phyloP scores from a whole-genome alignment of 345 rosid species.

The Erodium maritimum region DNA sequence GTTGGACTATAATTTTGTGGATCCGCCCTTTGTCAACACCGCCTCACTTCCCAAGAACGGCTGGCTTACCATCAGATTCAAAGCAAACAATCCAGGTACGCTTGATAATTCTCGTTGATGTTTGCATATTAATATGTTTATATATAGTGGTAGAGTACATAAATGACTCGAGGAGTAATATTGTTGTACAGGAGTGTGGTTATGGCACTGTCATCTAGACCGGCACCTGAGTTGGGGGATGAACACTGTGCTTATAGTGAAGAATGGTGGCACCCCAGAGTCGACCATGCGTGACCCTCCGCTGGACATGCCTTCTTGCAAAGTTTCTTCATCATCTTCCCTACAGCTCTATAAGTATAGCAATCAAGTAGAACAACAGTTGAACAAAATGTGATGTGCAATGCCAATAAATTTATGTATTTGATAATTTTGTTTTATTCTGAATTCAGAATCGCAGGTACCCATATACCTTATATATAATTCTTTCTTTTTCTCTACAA shows the following conservation, averaged over 20 bases:
- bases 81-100: constrained; percentile 20
- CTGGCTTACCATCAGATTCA: constrained; percentile 21
- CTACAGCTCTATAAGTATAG: too few species aligned
- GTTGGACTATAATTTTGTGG: constrained; percentile 16
- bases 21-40: constrained; percentile 22
- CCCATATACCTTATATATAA: too few species aligned
- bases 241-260: constrained; percentile 22
- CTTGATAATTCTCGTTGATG: background rate
- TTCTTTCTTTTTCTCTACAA: too few species aligned
- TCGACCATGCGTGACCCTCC: constrained; percentile 11
- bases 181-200: constrained; percentile 21
- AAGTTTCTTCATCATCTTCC: too few species aligned
- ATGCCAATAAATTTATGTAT: too few species aligned
- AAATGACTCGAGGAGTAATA: background rate
- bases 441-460: too few species aligned
- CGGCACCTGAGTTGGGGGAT: constrained; percentile 22
- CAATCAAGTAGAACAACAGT: too few species aligned
- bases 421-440: too few species aligned
- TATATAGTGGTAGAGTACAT: background rate
- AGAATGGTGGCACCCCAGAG: constrained; percentile 11
- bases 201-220: constrained; percentile 24
- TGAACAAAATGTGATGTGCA: too few species aligned
- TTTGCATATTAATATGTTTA: background rate
- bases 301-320: constrained; percentile 16
- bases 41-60: constrained; percentile 15